Base-by-base conservation (phyloP, 345 rosid genomes). In the Litchi chinensis region DNA sequence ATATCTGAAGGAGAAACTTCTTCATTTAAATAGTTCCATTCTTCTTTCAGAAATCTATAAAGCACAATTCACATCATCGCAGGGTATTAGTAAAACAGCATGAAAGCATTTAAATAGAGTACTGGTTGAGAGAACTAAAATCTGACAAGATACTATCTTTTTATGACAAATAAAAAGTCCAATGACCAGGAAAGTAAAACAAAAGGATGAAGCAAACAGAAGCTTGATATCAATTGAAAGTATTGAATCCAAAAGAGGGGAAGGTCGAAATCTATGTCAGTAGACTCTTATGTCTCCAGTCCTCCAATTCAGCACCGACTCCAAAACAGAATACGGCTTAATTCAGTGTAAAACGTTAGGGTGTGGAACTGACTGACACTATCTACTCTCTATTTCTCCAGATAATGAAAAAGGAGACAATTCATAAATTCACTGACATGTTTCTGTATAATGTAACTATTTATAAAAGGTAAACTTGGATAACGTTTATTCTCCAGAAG, bases 1-100 rank as follows among this genome's bases (percentile, higher is more conserved):
- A 85, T 77, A 86, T 91, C 89, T 15, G 77, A 79, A 66, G 87
- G 87, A 86, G 88, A 75, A 72, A 62, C 88, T 70, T 81, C 86
- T 87, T 82, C 87, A 62, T 81, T 85, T 86, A 93, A 64, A 82
- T 83, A 89, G 52, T 85, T 85, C 98, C 99, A 94, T 87, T 96
- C 98, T 77, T 90, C 92, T 80, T 52, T 86, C 78, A 96, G 78
- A 87, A 74, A 94, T 41, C 99, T 96, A 87, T 71, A 81, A 56
- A 84, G 72, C 59, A 43, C 46, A 71, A 77, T 40, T 70, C 50
- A 67, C 59, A 66, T 21, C 50, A 50, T 71, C 48, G 18, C n/a
- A n/a, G 7, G 12, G 56, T 68, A 60, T 13, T 50, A 76, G 64
- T 48, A 59, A n/a, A 43, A 69, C 32, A 57, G 32, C 9, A 78